Base-by-base conservation (phyloP, 192 early-diverging fungal species). In the Rhizophagus sp. region DNA sequence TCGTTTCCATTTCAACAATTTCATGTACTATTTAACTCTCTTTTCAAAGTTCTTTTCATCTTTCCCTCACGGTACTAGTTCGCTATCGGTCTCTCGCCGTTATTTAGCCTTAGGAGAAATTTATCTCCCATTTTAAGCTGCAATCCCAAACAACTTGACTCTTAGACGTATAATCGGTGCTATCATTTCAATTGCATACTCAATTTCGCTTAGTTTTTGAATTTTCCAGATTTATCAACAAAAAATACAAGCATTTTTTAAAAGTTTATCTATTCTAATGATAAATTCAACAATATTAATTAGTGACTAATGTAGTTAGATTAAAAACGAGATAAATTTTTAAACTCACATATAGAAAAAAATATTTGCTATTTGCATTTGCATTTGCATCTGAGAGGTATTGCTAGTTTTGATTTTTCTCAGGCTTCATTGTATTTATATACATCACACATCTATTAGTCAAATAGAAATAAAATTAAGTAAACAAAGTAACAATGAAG, bases 11-110 rank as follows among this genome's bases (percentile, higher is more conserved):
- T 92, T 89, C 85, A 88, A 89, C 91, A 92, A 92, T 93, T 92
- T 93, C 90, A 92, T 90, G 90, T 87, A 86, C 91, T 93, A 79
- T 91, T 93, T 91, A 85, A 92, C 89, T 93, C 91, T 92, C 89
- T 92, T 91, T 93, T 89, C 89, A 91, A 90, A 91, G 89, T 91
- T 85, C 89, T 91, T 92, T 93, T 92, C 91, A 92, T 90, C 92
- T 93, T 93, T 93, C 91, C 90, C 88, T 94, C 91, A 93, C 90
- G 88, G 92, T 93, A 93, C 91, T 93, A 92, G 91, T 92, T 93
- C 88, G 91, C 90, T 93, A 93, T 93, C 89, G 90, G 92, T 92
- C 90, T 92, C 92, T 92, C 88, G 88, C 87, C 88, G 86, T 89
- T 93, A 93, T 92, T 93, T 92, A 93, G 91, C 90, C 83, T 30